Base-by-base conservation (phyloP, 805 yeast genomes). In the Cephaloascus fragrans region DNA sequence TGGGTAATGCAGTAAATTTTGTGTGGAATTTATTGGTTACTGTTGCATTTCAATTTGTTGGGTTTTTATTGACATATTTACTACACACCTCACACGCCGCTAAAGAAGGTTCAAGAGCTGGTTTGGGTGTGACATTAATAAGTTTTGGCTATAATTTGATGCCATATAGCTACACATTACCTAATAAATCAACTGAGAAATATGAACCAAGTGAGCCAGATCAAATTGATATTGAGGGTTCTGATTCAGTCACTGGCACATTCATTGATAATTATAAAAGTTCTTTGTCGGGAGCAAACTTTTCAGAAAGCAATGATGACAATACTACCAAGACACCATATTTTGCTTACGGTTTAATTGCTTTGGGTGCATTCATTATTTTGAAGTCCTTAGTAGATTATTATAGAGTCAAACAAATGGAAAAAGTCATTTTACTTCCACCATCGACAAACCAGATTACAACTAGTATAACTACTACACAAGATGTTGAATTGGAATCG, bases 41-140 rank as follows among this genome's bases (percentile, higher is more conserved):
- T 18, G 72, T 86, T n/a, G 82, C 94, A 32, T 93, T 93, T 67
- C 96, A 90, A 59, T 85, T 84, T 56, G 82, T 90, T 26, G 98
- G 98, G 3, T 93, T 93, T 60, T 68, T 93, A 33, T 69, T 90
- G 40, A 89, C 97, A 5, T 93, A 89, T 55, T 64, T 90, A 35
- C 67, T 93, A 39, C 97, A 93, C 59, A 90, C 97, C 1, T 85
- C 97, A 2, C 98, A 93, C 56, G 97, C 97, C 4, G 95, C 97
- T 3, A 87, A 86, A 55, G 89, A 89, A 52, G 98, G 98, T 3
- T 82, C 97, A 2, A 69, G 95, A 44, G 83, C 90, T 16, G 98
- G 98, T 0, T 62, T 93, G 41, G 97, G 97, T 2, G 54, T 84
- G 43, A 87, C 96, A 0, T 73, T 93, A 45, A 66, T 90, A 38